Evolutionary conservation across 148 eudicot genomes (phyloP), one percentile per base, ranked within the genome.

Genomic region (Rhododendron mucronatum): DNA sequence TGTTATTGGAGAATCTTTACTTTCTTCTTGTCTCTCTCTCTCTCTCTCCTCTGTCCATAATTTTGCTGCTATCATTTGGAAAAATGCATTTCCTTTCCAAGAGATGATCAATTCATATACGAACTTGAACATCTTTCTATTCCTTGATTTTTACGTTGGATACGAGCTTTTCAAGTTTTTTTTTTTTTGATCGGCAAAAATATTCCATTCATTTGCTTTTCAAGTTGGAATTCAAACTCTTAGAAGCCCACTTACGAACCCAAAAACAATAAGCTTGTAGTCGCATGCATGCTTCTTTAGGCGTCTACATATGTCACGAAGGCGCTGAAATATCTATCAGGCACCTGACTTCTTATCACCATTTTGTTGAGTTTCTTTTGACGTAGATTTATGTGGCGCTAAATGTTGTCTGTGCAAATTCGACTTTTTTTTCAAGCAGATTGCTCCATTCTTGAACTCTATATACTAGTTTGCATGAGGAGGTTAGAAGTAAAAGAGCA

Each of bases 401-500:
- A 18, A 76, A 41, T 18, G 26, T 41, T 76, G 80, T 76, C 28
- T 33, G 48, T 39, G 12, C 50, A 76, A 20, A 76, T 74, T 18
- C 45, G 5, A 35, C 47, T 23, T 41, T 76, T 2, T 37, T 53
- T 8, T 76, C 28, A 76, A 37, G 80, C 80, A 76, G 80, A 93
- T 89, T 96, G 97, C 89, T 96, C 98, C 61, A 84, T 93, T 84
- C 85, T 96, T 80, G 98, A 95, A 87, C 93, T 96, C 71, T 95
- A 92, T 88, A 87, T 95, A 59, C 88, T 96, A 85, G 96, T 96
- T 74, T 96, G 97, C 88, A 93, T 96, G 98, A 94, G 92, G 91
- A 94, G 98, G 90, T 84, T 96, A 78, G 99, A 96, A 92, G 88
- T 91, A 51, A 94, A 91, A 93, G 99, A 96, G 89, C 93, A 89